These are phyloP conservation scores for Chrysanthemum lavandulifolium DNA, from an alignment of 129 eudicot genomes.

Conservation along the genomic window DNA sequence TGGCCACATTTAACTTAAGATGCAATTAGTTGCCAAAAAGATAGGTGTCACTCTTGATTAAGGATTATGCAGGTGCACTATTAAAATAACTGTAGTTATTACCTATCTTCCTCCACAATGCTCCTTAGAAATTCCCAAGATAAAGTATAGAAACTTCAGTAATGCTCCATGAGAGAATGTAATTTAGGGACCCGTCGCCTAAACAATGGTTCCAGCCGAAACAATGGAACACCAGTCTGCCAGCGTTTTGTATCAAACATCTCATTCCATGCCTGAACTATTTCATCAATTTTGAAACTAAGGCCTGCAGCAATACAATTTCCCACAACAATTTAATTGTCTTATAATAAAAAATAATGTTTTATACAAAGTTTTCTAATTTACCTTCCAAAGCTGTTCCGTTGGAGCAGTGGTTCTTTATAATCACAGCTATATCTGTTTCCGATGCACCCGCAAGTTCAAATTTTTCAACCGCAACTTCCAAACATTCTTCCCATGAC, in stretches of 20 bases:
- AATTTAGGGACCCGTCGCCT: constrained; percentile 72
- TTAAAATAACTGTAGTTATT: no score
- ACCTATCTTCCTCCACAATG: no score
- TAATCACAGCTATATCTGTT: constrained; percentile 83
- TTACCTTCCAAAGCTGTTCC: constrained; percentile 74
- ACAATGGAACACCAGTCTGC: constrained; percentile 75
- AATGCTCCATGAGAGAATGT: constrained; percentile 67
- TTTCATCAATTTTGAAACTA: constrained; percentile 87
- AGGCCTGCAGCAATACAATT: constrained; percentile 31
- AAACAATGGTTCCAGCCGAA: constrained; percentile 77
- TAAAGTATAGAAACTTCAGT: constrained; percentile 18
- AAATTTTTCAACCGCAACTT: constrained; percentile 90
- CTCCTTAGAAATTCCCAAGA: no score
- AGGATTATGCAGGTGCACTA: no score
- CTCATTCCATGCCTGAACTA: constrained; percentile 96
- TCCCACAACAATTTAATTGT: neutral
- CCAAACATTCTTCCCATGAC: constrained; percentile 96
- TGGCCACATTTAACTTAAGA: no score
- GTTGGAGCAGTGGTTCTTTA: constrained; percentile 90
- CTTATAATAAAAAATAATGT: neutral
- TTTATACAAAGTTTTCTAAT: neutral
- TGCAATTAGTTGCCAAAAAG: no score
- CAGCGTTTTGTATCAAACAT: constrained; percentile 96
- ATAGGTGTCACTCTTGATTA: no score
- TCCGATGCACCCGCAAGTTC: constrained; percentile 88